Evolutionary conservation across 2,329 filamentous ascomycete genomes (phyloP).

Genomic region (Neonectria sp.): DNA sequence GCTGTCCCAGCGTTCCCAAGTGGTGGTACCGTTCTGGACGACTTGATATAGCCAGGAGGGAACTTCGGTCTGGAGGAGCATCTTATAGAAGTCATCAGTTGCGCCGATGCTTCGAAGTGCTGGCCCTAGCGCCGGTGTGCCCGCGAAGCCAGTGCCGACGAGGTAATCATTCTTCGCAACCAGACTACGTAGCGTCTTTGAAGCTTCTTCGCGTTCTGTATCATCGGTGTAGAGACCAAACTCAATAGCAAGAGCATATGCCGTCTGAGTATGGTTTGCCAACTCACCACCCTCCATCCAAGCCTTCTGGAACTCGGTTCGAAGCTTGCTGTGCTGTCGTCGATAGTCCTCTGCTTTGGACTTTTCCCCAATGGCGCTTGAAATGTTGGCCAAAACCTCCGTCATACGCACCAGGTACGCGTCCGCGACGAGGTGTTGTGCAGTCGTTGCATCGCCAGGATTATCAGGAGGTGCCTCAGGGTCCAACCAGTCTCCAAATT

Average conservation of each 20-base stretch:
- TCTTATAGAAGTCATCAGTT: slow-evolving; percentile 58
- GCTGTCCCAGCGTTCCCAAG: slow-evolving; percentile 68
- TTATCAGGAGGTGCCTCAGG: slow-evolving; percentile 57
- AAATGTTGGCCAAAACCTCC: slow-evolving; percentile 53
- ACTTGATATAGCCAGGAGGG: slow-evolving; percentile 66
- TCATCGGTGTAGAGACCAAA: slow-evolving; percentile 53
- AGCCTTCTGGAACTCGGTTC: slow-evolving; percentile 47
- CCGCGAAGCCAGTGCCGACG: slow-evolving; percentile 58
- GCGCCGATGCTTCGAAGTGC: slow-evolving; percentile 40
- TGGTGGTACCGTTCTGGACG: slow-evolving; percentile 62
- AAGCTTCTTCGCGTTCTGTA: slow-evolving; percentile 37
- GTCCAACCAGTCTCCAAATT: slow-evolving; percentile 65
- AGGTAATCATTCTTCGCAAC: slow-evolving; percentile 53
- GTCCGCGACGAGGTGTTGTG: slow-evolving; percentile 58
- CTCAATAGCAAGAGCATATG: slow-evolving; percentile 54
- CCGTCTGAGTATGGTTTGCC: slow-evolving; percentile 58
- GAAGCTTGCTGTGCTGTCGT: slow-evolving; percentile 39
- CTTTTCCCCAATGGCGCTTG: slow-evolving; percentile 47
- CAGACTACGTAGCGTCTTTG: slow-evolving; percentile 48
- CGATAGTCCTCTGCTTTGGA: slow-evolving; percentile 44
- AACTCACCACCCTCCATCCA: slow-evolving; percentile 53
- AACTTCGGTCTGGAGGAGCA: slow-evolving; percentile 61
- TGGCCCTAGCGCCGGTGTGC: slow-evolving; percentile 5
- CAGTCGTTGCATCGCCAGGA: slow-evolving; percentile 56
- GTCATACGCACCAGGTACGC: slow-evolving; percentile 63